A percentile compares a stretch with the other conserved stretches of the same genome.
phyloP scores from a whole-genome alignment of 1,284 basidiomycete species.

The Volvariella volvacea region DNA sequence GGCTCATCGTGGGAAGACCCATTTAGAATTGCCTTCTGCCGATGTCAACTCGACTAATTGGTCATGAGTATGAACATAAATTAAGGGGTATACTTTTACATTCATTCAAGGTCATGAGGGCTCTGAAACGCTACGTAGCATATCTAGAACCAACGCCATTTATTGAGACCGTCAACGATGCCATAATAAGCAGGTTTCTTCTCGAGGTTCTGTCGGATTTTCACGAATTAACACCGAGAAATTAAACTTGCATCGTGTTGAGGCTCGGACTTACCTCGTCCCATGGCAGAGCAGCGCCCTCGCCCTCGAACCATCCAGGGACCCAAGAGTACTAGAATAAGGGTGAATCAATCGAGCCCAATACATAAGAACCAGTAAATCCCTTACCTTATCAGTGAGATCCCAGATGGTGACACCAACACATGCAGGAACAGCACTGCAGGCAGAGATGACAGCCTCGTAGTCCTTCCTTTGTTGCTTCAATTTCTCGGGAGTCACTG shows the following conservation, averaged over 20 bases:
- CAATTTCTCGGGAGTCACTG: constrained; percentile 37
- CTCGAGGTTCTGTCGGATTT: constrained; percentile 22
- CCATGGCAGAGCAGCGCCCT: constrained; percentile 45
- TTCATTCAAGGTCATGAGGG: too few species aligned
- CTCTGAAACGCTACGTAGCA: too few species aligned
- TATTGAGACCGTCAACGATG: constrained; percentile 28
- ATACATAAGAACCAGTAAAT: not conserved
- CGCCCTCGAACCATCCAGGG: constrained; percentile 39
- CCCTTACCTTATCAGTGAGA: constrained; percentile 38
- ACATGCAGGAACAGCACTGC: constrained; percentile 41
- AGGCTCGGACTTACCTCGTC: constrained; percentile 28
- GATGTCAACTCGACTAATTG: too few species aligned
- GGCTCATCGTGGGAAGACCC: too few species aligned
- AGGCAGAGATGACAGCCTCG: constrained; percentile 44
- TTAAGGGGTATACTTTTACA: too few species aligned
- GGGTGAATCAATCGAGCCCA: not conserved
- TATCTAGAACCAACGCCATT: too few species aligned
- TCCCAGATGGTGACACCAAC: constrained; percentile 52
- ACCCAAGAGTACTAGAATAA: constrained; percentile 43
- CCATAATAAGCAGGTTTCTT: constrained; percentile 36
- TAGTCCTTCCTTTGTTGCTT: constrained; percentile 52
- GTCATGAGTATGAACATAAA: too few species aligned
- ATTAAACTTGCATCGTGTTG: not conserved
- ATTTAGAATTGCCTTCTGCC: too few species aligned
- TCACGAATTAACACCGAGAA: not conserved